Evolutionary conservation across 163 green algal genomes (phyloP).

Genomic region (Scenedesmus sp.): DNA sequence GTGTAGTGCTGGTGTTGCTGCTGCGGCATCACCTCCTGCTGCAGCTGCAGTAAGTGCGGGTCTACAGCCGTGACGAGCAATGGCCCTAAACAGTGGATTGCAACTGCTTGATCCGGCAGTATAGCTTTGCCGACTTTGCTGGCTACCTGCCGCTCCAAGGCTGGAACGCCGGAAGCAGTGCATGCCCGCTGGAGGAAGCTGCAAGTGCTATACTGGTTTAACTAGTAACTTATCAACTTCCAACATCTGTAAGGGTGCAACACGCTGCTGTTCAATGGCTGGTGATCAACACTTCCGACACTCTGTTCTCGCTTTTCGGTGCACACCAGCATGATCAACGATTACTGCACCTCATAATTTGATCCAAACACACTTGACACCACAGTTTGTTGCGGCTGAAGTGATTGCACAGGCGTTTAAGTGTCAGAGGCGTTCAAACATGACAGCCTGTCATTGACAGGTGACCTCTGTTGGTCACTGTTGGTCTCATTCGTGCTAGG

Average conservation of each 20-base stretch:
- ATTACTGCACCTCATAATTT: too few species aligned
- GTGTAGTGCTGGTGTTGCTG: neutral
- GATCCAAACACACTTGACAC: too few species aligned
- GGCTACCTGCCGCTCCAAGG: neutral
- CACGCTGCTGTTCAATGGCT: neutral
- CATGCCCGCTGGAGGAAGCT: neutral
- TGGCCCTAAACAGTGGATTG: neutral
- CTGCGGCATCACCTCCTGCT: neutral
- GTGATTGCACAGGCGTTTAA: too few species aligned
- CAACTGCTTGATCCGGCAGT: neutral
- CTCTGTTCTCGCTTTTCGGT: neutral
- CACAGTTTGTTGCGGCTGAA: too few species aligned
- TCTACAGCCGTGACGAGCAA: neutral
- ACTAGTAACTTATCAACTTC: too few species aligned
- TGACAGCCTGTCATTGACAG: neutral
- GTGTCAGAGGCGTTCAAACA: too few species aligned
- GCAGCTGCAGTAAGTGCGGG: neutral
- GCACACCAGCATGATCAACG: too few species aligned
- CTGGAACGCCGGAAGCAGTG: slow-evolving; percentile 1
- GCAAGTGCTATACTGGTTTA: neutral
- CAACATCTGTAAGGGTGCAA: too few species aligned
- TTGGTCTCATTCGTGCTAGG: too few species aligned
- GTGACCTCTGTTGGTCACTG: too few species aligned
- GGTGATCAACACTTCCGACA: neutral
- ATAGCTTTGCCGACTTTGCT: neutral